Evolutionary conservation across 208 protist genomes (phyloP).

Genomic region (Porcisia hertigi): DNA sequence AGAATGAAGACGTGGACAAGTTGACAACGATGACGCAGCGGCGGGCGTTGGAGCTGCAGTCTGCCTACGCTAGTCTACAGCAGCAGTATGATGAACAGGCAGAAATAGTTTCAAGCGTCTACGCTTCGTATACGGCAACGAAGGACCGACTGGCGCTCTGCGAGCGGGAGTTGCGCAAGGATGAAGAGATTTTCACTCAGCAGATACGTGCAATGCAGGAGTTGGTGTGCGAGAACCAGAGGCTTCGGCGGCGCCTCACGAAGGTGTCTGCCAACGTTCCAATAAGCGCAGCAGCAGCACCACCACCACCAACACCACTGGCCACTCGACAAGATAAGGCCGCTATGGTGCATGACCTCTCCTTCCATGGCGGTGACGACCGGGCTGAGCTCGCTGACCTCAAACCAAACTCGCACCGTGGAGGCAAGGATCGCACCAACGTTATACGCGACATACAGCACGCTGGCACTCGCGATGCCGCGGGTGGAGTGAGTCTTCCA

Average conservation of each 20-base stretch:
- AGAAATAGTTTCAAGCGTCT: conserved; percentile 19
- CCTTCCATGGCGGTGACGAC: neutral
- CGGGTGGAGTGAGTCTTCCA: neutral
- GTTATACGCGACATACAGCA: neutral
- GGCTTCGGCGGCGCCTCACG: conserved; percentile 27
- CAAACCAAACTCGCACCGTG: neutral
- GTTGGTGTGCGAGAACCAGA: conserved; percentile 55
- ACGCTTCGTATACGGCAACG: conserved; percentile 15
- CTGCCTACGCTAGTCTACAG: conserved; percentile 21
- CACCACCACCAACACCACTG: no score
- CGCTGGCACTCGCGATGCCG: conserved; percentile 5
- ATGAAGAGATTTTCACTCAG: conserved; percentile 71
- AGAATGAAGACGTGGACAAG: neutral
- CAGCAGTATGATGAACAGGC: conserved; percentile 31
- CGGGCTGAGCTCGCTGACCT: neutral
- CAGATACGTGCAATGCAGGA: conserved; percentile 63
- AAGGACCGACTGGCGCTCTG: conserved; percentile 55
- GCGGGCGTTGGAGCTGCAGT: conserved; percentile 1
- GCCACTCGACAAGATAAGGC: neutral
- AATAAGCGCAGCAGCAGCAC: neutral
- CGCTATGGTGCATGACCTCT: neutral
- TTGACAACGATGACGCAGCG: neutral
- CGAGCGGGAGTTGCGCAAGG: conserved; percentile 69
- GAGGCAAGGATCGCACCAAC: neutral
- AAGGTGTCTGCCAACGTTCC: conserved; percentile 2